Percentiles rank a stretch among this genome's conserved stretches.
These are phyloP conservation scores for Hordeum vulgare DNA, from an alignment of 176 grass and related monocot genomes.

Conservation along the genomic window MorexV3_pseudomolecules_assembly NC_058520.1:400435166-400435665, in stretches of 20 bases:
- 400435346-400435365: constrained; percentile 9
- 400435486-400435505: background rate
- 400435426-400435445: background rate
- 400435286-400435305: constrained; percentile 51
- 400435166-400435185: constrained; percentile 26
- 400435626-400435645: background rate
- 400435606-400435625: background rate
- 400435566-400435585: background rate
- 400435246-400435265: constrained; percentile 37
- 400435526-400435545: constrained; percentile 14
- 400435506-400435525: background rate
- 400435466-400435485: background rate
- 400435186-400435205: constrained; percentile 18
- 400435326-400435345: constrained; percentile 39
- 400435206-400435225: background rate
- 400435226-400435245: constrained; percentile 37
- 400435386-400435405: background rate
- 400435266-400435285: constrained; percentile 43
- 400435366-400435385: constrained; percentile 10
- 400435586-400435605: background rate
- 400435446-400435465: constrained; percentile 11
- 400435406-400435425: constrained; percentile 1
- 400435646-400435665: background rate
- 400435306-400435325: constrained; percentile 51
- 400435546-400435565: background rate